Base-by-base conservation (phyloP, 768 basidiomycete genomes). In the Trametes elegans region DNA sequence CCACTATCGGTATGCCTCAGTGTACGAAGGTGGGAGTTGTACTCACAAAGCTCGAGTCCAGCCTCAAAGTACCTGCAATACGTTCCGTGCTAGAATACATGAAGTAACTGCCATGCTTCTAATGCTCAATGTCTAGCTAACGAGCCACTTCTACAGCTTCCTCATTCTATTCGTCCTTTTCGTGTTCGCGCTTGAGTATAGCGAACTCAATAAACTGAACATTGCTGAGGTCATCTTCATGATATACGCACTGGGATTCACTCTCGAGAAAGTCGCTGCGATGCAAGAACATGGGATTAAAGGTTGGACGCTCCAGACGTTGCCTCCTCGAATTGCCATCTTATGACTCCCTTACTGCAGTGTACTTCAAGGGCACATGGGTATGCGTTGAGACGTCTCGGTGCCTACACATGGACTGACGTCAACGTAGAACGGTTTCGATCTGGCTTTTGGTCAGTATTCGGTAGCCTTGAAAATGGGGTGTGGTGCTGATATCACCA, bases 221-320 rank as follows among this genome's bases (percentile, higher is more conserved):
- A 53, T 63, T 1, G 68, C 82, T 3, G 95, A 98, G 67, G 62
- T 78, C 1, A 42, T 80, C 1, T 98, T 98, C 68, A 93, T 97
- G 83, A 47, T 84, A 3, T 89, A 87, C 65, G 77, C 81, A 1
- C 71, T 85, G 62, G 94, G 94, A 0, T 98, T 97, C 69, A 82
- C 90, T 0, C 76, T 98, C 18, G 95, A 98, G 67, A 96, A 93
- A 68, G 74, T 95, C 8, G 95, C 95, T 19, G 88, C 93, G 3
- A 93, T 96, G 86, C 91, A 97, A 67, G 94, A 98, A 68, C 93
- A 93, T 66, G 95, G 94, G 4, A 84, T 98, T 43, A 85, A 80
- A 81, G 91, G 94, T 89, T 39, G 35, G 67, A 36, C 36, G 26
- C 13, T 7, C n/a, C 11, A 28, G 16, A 18, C 36, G 26, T n/a